Evolutionary conservation across 2,329 filamentous ascomycete genomes (phyloP).

Genomic region (Colletotrichum siamense): DNA sequence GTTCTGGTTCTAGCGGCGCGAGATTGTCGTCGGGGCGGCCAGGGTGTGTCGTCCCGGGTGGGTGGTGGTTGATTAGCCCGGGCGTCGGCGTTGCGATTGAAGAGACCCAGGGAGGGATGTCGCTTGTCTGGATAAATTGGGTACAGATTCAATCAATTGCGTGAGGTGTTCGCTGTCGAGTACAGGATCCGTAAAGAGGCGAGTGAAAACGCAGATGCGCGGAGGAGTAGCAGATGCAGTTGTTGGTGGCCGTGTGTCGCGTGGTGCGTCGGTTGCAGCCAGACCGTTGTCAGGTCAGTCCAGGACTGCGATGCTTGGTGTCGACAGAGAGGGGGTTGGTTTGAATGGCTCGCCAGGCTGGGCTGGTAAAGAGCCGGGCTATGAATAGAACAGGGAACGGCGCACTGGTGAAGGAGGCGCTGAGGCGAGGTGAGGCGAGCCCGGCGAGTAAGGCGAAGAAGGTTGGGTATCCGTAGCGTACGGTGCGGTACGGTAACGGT

Average conservation of each 20-base stretch:
- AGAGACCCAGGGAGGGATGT: background rate
- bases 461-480: background rate
- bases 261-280: background rate
- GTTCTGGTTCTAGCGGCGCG: conserved; percentile 13
- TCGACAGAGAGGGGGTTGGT: conserved; percentile 9
- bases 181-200: background rate
- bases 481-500: background rate
- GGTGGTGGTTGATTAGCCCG: background rate
- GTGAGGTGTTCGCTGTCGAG: background rate
- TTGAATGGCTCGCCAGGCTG: conserved; percentile 9
- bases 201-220: background rate
- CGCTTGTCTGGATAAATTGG: background rate
- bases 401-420: conserved; percentile 1
- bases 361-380: conserved; percentile 4
- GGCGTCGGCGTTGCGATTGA: background rate
- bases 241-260: background rate
- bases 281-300: background rate
- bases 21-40: conserved; percentile 13
- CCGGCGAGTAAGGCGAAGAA: background rate
- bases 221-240: background rate
- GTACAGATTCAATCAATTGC: background rate
- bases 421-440: background rate
- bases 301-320: conserved; percentile 1
- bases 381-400: conserved; percentile 22
- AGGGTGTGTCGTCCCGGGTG: conserved; percentile 12